These are phyloP conservation scores for Citrus hindsii DNA, from an alignment of 345 rosid species.

Conservation along the genomic window DNA sequence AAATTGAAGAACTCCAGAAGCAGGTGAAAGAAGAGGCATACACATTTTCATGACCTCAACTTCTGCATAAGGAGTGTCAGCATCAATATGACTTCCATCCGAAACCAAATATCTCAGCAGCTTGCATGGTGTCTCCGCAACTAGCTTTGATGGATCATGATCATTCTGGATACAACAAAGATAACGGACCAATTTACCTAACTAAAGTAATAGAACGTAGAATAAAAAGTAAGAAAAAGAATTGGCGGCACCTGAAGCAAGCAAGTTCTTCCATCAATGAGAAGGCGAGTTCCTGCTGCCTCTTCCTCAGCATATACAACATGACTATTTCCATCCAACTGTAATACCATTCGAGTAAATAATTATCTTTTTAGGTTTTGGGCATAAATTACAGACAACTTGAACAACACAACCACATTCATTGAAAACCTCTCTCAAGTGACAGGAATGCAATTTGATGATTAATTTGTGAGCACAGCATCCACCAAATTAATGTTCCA, in stretches of 20 bases:
- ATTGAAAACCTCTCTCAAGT: neutral
- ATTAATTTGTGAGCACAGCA: neutral
- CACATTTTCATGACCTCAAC: slow-evolving; percentile 99
- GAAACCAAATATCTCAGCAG: slow-evolving; percentile 84
- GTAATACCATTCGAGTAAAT: slow-evolving; percentile 20
- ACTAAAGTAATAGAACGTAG: neutral
- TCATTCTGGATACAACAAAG: slow-evolving; percentile 61
- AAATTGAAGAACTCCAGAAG: slow-evolving; percentile 81
- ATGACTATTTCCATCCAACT: slow-evolving; percentile 99
- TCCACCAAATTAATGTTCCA: neutral
- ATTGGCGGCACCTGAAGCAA: slow-evolving; percentile 64
- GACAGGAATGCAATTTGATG: neutral
- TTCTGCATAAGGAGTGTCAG: slow-evolving; percentile 93
- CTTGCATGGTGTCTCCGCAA: slow-evolving; percentile 99
- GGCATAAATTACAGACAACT: neutral
- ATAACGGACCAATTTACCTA: slow-evolving; percentile 11
- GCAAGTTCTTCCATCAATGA: slow-evolving; percentile 99
- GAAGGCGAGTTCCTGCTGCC: slow-evolving; percentile 99
- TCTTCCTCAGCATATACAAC: slow-evolving; percentile 99
- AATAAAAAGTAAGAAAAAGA: slow-evolving; percentile 13
- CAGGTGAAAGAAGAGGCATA: slow-evolving; percentile 99
- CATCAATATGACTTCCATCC: slow-evolving; percentile 90
- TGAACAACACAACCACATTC: neutral
- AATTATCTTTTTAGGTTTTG: neutral
- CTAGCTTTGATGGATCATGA: slow-evolving; percentile 95